phyloP scores from a whole-genome alignment of 2,329 filamentous ascomycete species.

The Chrysoporthe puriensis region DNA sequence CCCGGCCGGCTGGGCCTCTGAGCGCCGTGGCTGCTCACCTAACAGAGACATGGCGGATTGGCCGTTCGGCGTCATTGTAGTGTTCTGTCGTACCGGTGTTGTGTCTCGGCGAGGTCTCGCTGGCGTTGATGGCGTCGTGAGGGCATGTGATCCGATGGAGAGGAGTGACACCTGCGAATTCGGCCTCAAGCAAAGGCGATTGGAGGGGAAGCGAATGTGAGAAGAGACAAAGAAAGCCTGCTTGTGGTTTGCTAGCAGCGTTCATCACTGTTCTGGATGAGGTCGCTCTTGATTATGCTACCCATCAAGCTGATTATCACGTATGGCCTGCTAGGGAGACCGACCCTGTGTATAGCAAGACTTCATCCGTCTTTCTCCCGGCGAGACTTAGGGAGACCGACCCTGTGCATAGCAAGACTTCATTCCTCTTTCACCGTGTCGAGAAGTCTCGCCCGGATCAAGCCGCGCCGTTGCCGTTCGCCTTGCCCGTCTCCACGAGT shows the following conservation, averaged over 20 bases:
- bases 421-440: neutral
- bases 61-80: neutral
- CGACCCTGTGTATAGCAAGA: neutral
- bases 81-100: neutral
- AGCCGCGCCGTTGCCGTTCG: constrained; percentile 11
- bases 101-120: neutral
- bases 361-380: neutral
- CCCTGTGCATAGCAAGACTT: neutral
- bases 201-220: neutral
- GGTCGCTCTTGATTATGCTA: neutral
- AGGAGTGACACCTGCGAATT: neutral
- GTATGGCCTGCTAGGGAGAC: neutral
- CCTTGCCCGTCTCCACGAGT: constrained; percentile 40
- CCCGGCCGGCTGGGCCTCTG: neutral
- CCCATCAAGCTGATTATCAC: neutral
- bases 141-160: neutral
- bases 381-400: neutral
- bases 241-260: neutral
- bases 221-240: neutral
- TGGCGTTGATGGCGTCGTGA: neutral
- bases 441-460: neutral
- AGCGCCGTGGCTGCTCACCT: neutral
- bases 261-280: neutral
- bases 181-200: neutral
- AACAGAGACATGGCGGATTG: neutral